A percentile compares a stretch with the other conserved stretches of the same genome.
Evolutionary conservation across 2,329 filamentous ascomycete species (phyloP).

Genomic region (Colletotrichum sp.): DNA sequence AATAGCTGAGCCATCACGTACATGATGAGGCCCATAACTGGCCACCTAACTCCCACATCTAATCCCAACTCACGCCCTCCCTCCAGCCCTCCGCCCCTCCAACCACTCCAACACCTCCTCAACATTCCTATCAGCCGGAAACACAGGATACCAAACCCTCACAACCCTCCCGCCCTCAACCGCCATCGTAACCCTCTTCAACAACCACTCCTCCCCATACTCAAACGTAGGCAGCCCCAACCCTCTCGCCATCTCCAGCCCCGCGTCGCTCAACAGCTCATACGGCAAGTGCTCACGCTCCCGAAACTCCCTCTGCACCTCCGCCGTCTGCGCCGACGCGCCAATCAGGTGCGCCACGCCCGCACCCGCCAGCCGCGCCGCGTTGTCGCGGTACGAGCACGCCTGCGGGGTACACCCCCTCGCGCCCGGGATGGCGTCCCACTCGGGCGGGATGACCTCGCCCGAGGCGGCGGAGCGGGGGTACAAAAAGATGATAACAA

Average conservation of each 20-base stretch:
- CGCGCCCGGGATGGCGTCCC: not conserved
- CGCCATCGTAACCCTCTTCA: not conserved
- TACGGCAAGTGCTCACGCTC: not conserved
- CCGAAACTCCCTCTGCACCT: not conserved
- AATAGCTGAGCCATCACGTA: no score
- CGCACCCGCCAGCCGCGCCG: not conserved
- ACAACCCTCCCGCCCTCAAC: not conserved
- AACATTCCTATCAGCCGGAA: not conserved
- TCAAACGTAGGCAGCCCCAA: not conserved
- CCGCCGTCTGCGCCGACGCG: not conserved
- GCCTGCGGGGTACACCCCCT: not conserved
- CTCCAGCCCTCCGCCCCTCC: no score
- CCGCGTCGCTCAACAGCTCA: not conserved
- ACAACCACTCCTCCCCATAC: not conserved
- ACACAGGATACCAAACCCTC: not conserved
- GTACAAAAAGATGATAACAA: rapidly evolving
- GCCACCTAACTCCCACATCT: no score
- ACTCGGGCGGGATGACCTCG: not conserved
- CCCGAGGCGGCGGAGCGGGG: not conserved
- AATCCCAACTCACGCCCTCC: no score
- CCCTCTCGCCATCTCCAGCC: not conserved
- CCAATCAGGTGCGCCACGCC: not conserved
- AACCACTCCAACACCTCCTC: not conserved
- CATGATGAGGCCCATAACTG: no score
- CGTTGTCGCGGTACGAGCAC: not conserved